phyloP scores from a whole-genome alignment of 139 green algal genomes.

The Micromonas pusilla region DNA sequence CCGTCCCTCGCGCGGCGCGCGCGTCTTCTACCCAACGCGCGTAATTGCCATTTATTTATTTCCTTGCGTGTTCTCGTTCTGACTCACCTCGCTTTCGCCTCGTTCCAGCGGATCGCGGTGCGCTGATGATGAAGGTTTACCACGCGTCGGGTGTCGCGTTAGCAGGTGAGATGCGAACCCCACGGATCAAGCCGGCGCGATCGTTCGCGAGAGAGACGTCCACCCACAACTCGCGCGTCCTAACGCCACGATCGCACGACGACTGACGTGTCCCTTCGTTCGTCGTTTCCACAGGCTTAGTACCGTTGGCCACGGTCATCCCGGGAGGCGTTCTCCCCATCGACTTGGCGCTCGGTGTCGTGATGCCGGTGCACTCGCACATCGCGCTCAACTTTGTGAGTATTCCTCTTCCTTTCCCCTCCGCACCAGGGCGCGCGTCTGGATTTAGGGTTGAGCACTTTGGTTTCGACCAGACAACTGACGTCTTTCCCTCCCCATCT shows the following conservation, averaged over 20 bases:
- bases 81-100: neutral
- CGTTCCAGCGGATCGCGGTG: neutral
- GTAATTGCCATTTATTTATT: too few relatives aligned
- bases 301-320: conserved; percentile 1
- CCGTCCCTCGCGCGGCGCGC: neutral
- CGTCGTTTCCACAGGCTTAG: neutral
- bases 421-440: too few relatives aligned
- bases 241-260: neutral
- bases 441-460: too few relatives aligned
- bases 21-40: neutral
- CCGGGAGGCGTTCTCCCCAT: neutral
- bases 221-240: neutral
- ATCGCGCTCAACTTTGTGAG: conserved; percentile 18
- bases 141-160: conserved; percentile 12
- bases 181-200: too few relatives aligned
- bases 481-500: neutral
- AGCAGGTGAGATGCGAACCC: conserved; percentile 2
- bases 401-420: neutral
- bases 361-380: conserved; percentile 22
- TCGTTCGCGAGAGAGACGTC: neutral
- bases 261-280: too few relatives aligned
- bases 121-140: conserved; percentile 22
- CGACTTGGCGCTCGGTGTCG: conserved; percentile 16
- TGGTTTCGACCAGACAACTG: too few relatives aligned
- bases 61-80: too few relatives aligned